Conservation (phyloP, 2,329 filamentous ascomycete genomes). For the Penicillium sp. region DNA sequence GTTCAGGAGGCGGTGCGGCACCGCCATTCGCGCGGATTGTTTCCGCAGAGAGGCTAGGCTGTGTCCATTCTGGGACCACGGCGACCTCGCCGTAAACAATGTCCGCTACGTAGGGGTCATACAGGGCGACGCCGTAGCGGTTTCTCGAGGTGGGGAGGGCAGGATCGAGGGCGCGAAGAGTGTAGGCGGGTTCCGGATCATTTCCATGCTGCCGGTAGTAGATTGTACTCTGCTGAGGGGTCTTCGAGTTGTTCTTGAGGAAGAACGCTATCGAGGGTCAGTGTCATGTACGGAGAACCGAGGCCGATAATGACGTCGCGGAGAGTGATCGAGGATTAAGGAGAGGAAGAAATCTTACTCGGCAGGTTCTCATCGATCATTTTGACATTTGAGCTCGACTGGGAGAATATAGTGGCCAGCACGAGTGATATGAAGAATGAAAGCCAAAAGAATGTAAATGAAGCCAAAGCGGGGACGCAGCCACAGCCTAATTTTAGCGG, state of each 20-base stretch:
- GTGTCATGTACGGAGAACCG: conserved; percentile 8
- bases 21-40: conserved; percentile 68
- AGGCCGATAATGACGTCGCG: conserved; percentile 12
- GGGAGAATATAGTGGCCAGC: background rate
- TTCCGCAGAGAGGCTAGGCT: conserved; percentile 73
- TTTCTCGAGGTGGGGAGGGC: conserved; percentile 65
- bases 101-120: conserved; percentile 73
- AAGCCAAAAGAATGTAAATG: background rate
- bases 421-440: conserved; percentile 4
- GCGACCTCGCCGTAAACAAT: conserved; percentile 84
- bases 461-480: conserved; percentile 2
- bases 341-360: conserved; percentile 40
- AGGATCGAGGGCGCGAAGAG: conserved; percentile 71
- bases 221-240: conserved; percentile 35
- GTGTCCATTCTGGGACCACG: conserved; percentile 77
- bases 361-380: conserved; percentile 97
- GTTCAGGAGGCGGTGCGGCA: conserved; percentile 59
- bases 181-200: conserved; percentile 72
- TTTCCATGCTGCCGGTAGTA: conserved; percentile 65
- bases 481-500: conserved; percentile 23
- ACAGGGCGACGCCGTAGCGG: conserved; percentile 79
- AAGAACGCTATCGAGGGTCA: conserved; percentile 50
- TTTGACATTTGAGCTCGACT: conserved; percentile 15
- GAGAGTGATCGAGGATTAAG: background rate
- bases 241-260: conserved; percentile 48